phyloP scores from a whole-genome alignment of 148 eudicot species.

The Dysphania ambrosioides region DNA sequence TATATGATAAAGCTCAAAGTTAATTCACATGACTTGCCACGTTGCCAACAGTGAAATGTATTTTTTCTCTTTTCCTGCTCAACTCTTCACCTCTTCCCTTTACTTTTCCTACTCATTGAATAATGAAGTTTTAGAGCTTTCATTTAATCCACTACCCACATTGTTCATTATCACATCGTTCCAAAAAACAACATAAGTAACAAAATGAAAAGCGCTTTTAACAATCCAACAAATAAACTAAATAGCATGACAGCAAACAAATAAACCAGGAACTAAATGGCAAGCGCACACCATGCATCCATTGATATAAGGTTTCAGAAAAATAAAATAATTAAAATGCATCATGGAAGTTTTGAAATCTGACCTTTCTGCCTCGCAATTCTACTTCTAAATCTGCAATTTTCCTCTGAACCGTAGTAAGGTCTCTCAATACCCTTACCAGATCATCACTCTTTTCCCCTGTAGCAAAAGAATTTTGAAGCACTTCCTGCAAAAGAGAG shows the following conservation, averaged over 20 bases:
- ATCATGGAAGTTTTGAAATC: neutral
- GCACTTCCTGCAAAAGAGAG: constrained; percentile 54
- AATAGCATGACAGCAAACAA: neutral
- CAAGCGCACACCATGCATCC: neutral
- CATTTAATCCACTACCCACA: no score
- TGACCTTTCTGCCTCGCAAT: constrained; percentile 97
- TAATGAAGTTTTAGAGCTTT: no score
- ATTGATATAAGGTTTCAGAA: neutral
- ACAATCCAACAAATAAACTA: neutral
- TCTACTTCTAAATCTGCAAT: constrained; percentile 96
- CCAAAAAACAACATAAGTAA: no score
- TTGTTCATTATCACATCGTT: no score
- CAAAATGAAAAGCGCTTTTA: no score
- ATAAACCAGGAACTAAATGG: neutral
- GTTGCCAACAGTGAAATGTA: no score
- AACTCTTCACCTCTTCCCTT: no score
- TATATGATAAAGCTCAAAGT: no score
- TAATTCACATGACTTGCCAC: no score
- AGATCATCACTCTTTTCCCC: constrained; percentile 84
- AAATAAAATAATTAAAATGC: neutral
- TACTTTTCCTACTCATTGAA: no score
- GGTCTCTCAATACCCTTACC: constrained; percentile 86
- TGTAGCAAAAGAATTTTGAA: constrained; percentile 46
- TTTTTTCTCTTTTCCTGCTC: no score
- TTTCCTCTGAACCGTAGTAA: constrained; percentile 87